Evolutionary conservation across 75 land plant genomes (phyloP), one percentile per base, ranked within the genome.

Genomic region (Ceratopteris richardii): DNA sequence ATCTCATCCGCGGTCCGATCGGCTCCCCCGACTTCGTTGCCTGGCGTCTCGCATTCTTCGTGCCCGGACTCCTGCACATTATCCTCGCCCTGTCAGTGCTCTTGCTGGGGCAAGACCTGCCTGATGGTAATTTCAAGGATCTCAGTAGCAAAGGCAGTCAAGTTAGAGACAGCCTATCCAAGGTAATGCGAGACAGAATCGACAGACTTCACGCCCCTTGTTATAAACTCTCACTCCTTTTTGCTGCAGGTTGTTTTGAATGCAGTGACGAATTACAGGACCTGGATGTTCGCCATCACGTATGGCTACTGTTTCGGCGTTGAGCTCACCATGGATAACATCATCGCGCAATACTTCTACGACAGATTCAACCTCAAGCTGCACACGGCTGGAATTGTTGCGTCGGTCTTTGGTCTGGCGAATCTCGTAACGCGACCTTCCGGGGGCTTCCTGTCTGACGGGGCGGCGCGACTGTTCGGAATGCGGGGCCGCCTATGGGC

Each of bases 401-500:
- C 88, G 2, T 75, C 88, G 0, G 51, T 37, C n/a, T 86, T 83
- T 37, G 90, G 90, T 4, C 71, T 86, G 73, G 75, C 78, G 14
- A 86, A 83, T 65, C 2, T 86, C 11, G 14, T 83, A 4, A 63
- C 87, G 1, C 74, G 90, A 0, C 88, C 88, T 14, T 41, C 68
- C 20, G 90, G 90, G 0, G 90, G 90, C 1, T 31, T 44, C 14
- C 44, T 66, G 0, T 85, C 89, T 6, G 89, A 85, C 62, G 0
- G 54, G 0, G 72, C 60, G 0, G 80, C 74, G 2, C 63, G 63
- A 12, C 9, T 11, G 14, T 64, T 40, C 18, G 93, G 93, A 25
- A 88, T 88, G 93, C 58, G 90, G 9, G 93, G 80, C 16, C 70
- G 93, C 40, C 67, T 88, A 17, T 88, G 91, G 94, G 62, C 48